phyloP scores from a whole-genome alignment of 306 rosid species.

The Argentina anserina region DNA sequence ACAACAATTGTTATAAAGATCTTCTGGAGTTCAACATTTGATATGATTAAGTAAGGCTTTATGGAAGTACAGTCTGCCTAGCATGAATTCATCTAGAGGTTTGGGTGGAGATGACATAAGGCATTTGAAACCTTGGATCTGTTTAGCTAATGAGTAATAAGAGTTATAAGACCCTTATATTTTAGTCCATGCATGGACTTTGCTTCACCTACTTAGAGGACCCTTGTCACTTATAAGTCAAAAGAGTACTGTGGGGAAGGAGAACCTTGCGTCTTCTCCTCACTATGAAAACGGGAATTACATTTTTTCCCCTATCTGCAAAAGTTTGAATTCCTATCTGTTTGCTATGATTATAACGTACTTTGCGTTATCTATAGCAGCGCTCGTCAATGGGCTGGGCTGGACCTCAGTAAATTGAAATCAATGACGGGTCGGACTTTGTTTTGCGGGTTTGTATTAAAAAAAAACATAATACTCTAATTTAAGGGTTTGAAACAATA shows the following conservation, averaged over 20 bases:
- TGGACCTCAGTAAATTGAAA: no score
- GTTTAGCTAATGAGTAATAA: not conserved
- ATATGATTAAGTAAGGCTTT: slow-evolving; percentile 4
- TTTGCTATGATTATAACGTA: not conserved
- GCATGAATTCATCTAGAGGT: slow-evolving; percentile 5
- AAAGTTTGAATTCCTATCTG: slow-evolving; percentile 6
- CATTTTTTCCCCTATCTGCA: not conserved
- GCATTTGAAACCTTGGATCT: not conserved
- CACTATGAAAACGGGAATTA: not conserved
- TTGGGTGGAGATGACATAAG: slow-evolving; percentile 16
- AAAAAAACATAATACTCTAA: no score
- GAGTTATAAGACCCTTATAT: not conserved
- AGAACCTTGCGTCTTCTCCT: slow-evolving; percentile 10
- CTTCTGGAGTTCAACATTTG: not conserved
- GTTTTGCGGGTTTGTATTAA: no score
- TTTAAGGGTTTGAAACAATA: no score
- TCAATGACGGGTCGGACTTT: no score
- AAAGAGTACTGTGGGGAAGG: slow-evolving; percentile 1
- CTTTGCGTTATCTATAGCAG: not conserved
- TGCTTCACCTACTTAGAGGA: slow-evolving; percentile 5
- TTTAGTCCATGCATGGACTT: slow-evolving; percentile 15
- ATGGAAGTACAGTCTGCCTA: not conserved
- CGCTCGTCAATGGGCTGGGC: no score
- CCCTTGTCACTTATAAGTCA: slow-evolving; percentile 16
- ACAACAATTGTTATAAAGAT: not conserved